These are phyloP conservation scores for Wickerhamiella occidentalis DNA, from an alignment of 805 yeast genomes.

Conservation along the genomic window DNA sequence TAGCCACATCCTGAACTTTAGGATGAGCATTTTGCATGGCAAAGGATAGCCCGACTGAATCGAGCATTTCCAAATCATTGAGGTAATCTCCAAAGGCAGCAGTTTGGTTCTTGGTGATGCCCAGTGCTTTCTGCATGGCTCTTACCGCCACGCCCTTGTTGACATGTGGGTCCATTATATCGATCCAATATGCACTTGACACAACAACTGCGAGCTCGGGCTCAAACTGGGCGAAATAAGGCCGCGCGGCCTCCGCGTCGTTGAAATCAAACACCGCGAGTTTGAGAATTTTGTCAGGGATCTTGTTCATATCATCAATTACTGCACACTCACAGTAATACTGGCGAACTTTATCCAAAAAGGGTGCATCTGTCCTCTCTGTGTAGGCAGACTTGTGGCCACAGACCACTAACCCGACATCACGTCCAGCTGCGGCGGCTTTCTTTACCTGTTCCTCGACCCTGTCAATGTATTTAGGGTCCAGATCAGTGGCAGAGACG, in stretches of 20 bases:
- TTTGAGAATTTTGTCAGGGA: constrained; percentile 10
- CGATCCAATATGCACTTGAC: constrained; percentile 8
- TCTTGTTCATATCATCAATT: constrained; percentile 4
- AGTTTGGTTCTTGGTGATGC: constrained; percentile 6
- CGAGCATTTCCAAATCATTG: constrained; percentile 8
- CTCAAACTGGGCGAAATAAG: constrained; percentile 9
- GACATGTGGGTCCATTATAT: constrained; percentile 8
- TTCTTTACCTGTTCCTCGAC: constrained; percentile 6
- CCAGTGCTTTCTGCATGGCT: constrained; percentile 9
- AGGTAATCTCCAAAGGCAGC: constrained; percentile 10
- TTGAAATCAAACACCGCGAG: constrained; percentile 7
- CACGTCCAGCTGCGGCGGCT: constrained; percentile 10
- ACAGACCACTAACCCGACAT: constrained; percentile 5
- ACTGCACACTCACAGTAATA: constrained; percentile 10
- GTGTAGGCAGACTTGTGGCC: constrained; percentile 11
- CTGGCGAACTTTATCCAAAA: constrained; percentile 8
- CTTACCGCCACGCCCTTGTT: constrained; percentile 10
- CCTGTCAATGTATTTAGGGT: constrained; percentile 6
- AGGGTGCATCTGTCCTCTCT: constrained; percentile 5
- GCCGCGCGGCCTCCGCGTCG: constrained; percentile 4
- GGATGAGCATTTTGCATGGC: constrained; percentile 10
- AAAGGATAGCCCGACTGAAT: constrained; percentile 3
- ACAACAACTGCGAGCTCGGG: constrained; percentile 9
- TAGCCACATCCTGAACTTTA: constrained; percentile 5
- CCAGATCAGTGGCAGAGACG: constrained; percentile 5